Conservation (phyloP, 2,329 filamentous ascomycete genomes). For the Cercospora canescens region DNA sequence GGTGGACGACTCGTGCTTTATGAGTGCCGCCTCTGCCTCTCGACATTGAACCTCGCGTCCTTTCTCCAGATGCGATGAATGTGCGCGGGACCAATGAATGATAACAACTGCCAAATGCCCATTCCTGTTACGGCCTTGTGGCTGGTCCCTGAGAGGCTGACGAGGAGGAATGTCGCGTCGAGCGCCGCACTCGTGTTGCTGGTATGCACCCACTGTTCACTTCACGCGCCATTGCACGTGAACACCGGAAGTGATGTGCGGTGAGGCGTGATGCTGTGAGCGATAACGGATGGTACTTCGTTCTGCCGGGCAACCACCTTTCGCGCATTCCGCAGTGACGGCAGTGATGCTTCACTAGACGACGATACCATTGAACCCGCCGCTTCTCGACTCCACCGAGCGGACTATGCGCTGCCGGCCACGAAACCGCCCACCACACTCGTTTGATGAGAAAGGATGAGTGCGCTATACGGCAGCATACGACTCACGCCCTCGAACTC, state of each 20-base stretch:
- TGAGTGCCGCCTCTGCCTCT: background rate
- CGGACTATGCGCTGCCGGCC: conserved; percentile 9
- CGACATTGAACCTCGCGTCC: background rate
- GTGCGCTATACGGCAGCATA: conserved; percentile 31
- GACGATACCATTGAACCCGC: background rate
- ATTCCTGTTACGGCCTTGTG: background rate
- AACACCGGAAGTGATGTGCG: background rate
- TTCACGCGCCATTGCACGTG: background rate
- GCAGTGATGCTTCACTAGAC: background rate
- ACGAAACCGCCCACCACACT: conserved; percentile 23
- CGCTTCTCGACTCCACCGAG: background rate
- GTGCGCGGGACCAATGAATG: background rate
- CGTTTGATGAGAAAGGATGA: conserved; percentile 22
- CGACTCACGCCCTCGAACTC: conserved; percentile 71
- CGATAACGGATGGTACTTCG: background rate
- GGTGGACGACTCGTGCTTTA: background rate
- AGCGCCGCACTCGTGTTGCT: background rate
- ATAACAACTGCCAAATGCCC: background rate
- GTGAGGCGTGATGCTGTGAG: background rate
- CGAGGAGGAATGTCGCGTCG: background rate
- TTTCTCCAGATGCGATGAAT: background rate
- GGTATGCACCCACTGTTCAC: background rate
- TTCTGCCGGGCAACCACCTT: background rate
- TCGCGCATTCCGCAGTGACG: background rate
- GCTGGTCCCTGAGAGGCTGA: background rate